phyloP scores from a whole-genome alignment of 768 basidiomycete species.

The Dentipellis sp. region DNA sequence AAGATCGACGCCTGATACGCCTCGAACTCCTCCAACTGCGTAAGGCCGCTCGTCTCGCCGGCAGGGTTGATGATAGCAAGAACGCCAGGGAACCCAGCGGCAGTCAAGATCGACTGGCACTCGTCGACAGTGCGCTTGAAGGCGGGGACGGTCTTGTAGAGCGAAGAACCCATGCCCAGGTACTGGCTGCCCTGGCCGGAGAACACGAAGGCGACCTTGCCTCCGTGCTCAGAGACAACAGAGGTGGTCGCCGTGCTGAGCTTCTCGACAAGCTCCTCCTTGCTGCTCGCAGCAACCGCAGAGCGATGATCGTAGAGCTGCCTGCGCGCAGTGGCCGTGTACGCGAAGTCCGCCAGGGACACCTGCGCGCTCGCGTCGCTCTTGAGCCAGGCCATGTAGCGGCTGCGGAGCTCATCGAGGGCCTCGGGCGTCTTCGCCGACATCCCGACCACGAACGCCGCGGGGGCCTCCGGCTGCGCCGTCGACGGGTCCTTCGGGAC shows the following conservation, averaged over 20 bases:
- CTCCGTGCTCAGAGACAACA: slow-evolving; percentile 20
- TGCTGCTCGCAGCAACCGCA: slow-evolving; percentile 34
- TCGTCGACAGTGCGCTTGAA: slow-evolving; percentile 48
- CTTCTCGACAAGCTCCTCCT: slow-evolving; percentile 36
- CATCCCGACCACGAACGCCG: slow-evolving; percentile 42
- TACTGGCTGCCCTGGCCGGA: slow-evolving; percentile 70
- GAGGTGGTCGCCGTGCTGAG: slow-evolving; percentile 27
- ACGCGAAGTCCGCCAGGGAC: slow-evolving; percentile 45
- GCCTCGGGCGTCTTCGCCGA: slow-evolving; percentile 48
- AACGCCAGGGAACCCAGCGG: slow-evolving; percentile 43
- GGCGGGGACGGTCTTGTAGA: slow-evolving; percentile 40
- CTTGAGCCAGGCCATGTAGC: slow-evolving; percentile 41
- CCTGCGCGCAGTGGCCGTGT: slow-evolving; percentile 59
- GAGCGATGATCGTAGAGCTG: slow-evolving; percentile 46
- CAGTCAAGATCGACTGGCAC: slow-evolving; percentile 43
- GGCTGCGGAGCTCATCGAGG: slow-evolving; percentile 36
- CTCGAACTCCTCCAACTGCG: slow-evolving; percentile 30
- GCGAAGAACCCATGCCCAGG: slow-evolving; percentile 47
- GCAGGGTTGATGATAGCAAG: slow-evolving; percentile 24
- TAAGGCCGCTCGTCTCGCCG: slow-evolving; percentile 16
- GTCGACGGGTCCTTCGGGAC: not conserved
- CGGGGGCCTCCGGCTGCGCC: not conserved
- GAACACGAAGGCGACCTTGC: slow-evolving; percentile 54
- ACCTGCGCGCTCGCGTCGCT: slow-evolving; percentile 16
- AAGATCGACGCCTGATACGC: slow-evolving; percentile 47